Evolutionary conservation across 805 yeast species (phyloP), one percentile per base, ranked within the genome.

Genomic region (Trichomonascus vanleenenianus): DNA sequence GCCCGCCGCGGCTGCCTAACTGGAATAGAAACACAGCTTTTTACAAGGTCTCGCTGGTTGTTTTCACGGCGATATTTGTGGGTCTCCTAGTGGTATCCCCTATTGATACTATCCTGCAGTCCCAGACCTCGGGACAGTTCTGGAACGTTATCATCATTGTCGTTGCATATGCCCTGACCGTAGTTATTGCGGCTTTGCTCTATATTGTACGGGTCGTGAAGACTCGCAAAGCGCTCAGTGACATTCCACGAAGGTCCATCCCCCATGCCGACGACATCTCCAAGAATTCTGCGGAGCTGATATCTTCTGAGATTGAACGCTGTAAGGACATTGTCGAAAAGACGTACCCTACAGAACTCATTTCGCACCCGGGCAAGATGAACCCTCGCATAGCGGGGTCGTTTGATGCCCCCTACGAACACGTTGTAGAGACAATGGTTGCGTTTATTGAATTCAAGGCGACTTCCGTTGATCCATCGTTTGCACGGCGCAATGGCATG

Each of bases 91-190:
- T 85, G 1, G 84, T 83, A 7, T 68, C 91, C 0, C 95, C 95
- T 0, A 75, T 87, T 12, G 97, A 91, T 62, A 78, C 87, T 27
- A 78, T 88, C 49, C 71, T 72, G 0, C 81, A 75, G 56, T 75
- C 80, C 4, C 75, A 77, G 53, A 71, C 82, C 1, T 68, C 78
- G 10, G 75, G 76, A 49, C 77, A 84, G 54, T 93, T 85, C 1
- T 68, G 85, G 60, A 86, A 88, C 59, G 77, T 91, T 2, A 81
- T 89, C 50, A 85, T 89, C 48, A 85, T 88, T 16, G 78, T 85
- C 6, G 75, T 79, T 39, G 86, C 83, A 5, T 72, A 85, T 55
- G 85, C 79, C 2, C 64, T 78, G 1, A 78, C 85, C 51, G 67
- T 79, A 1, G 47, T 82, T 0, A 53, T 74, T 5, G 64, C 79